Evolutionary conservation across 164 flowering plant species (phyloP).

Genomic region (Houttuynia cordata): DNA sequence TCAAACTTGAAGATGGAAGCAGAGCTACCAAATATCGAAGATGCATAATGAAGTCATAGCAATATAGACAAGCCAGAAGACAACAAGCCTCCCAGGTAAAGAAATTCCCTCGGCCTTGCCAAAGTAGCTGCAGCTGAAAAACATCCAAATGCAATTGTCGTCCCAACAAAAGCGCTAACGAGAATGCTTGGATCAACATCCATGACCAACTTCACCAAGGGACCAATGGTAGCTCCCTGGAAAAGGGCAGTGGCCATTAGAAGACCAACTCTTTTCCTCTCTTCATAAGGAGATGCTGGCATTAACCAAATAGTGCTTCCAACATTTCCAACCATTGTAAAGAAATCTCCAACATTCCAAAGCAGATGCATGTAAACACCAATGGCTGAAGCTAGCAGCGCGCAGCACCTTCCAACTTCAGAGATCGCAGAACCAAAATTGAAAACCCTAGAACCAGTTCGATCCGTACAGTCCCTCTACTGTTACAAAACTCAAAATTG

Average conservation of each 20-base stretch:
- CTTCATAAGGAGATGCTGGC: constrained; percentile 35
- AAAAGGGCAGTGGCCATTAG: constrained; percentile 59
- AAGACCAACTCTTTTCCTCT: constrained; percentile 55
- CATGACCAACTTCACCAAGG: constrained; percentile 59
- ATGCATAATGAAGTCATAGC: constrained; percentile 81
- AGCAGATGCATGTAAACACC: constrained; percentile 72
- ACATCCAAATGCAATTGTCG: constrained; percentile 81
- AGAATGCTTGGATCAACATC: constrained; percentile 61
- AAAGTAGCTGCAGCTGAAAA: constrained; percentile 84
- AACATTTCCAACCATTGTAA: constrained; percentile 49
- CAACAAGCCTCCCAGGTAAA: constrained; percentile 76
- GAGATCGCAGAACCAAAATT: too few relatives aligned
- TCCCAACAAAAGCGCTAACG: constrained; percentile 73
- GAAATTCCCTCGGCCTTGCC: constrained; percentile 83
- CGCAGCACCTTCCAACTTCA: constrained; percentile 25
- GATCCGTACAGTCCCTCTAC: not conserved
- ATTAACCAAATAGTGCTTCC: constrained; percentile 53
- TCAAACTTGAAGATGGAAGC: constrained; percentile 73
- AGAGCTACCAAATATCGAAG: constrained; percentile 80
- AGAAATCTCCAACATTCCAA: constrained; percentile 79
- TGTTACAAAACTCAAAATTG: not conserved
- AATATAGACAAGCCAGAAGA: constrained; percentile 80
- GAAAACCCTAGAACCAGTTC: too few relatives aligned
- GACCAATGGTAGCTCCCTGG: constrained; percentile 82
- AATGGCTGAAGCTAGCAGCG: constrained; percentile 58